A percentile compares a stretch with the other conserved stretches of the same genome.
These are phyloP conservation scores for Irpex sp. DNA, from an alignment of 1,284 basidiomycete genomes.

Conservation along the genomic window DNA sequence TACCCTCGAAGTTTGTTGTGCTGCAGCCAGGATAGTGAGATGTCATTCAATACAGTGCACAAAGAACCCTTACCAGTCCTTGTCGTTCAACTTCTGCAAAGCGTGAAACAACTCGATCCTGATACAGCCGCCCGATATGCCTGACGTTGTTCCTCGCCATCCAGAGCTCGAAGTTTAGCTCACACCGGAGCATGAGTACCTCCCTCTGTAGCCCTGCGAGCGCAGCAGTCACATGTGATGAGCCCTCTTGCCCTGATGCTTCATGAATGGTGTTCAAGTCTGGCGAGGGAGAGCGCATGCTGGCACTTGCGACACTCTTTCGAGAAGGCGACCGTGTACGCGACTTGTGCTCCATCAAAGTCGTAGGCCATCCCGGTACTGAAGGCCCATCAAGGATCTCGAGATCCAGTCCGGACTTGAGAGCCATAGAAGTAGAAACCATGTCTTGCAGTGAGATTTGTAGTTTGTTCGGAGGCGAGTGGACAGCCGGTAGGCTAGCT, in stretches of 20 bases:
- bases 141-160: conserved; percentile 72
- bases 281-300: conserved; percentile 11
- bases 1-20: conserved; percentile 77
- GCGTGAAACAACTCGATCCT: conserved; percentile 66
- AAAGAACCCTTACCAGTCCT: conserved; percentile 54
- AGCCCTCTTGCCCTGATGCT: conserved; percentile 19
- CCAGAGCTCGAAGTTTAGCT: conserved; percentile 82
- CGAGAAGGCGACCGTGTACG: conserved; percentile 19
- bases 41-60: neutral
- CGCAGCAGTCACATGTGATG: conserved; percentile 51
- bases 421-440: conserved; percentile 62
- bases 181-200: conserved; percentile 67
- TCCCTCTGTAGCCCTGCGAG: conserved; percentile 72
- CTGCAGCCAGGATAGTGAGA: conserved; percentile 31
- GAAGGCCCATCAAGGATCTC: conserved; percentile 39
- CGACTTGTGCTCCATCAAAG: conserved; percentile 17
- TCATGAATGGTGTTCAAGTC: conserved; percentile 1
- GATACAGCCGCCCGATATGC: conserved; percentile 75
- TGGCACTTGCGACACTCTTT: conserved; percentile 11
- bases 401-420: conserved; percentile 64
- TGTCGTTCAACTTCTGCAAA: conserved; percentile 78
- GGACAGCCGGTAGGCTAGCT: conserved; percentile 2
- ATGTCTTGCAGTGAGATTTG: conserved; percentile 69
- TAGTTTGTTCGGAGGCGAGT: conserved; percentile 1
- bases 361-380: conserved; percentile 19